These are phyloP conservation scores for Podospora pseudoanserina DNA, from an alignment of 495 filamentous ascomycete species.

Conservation along the genomic window DNA sequence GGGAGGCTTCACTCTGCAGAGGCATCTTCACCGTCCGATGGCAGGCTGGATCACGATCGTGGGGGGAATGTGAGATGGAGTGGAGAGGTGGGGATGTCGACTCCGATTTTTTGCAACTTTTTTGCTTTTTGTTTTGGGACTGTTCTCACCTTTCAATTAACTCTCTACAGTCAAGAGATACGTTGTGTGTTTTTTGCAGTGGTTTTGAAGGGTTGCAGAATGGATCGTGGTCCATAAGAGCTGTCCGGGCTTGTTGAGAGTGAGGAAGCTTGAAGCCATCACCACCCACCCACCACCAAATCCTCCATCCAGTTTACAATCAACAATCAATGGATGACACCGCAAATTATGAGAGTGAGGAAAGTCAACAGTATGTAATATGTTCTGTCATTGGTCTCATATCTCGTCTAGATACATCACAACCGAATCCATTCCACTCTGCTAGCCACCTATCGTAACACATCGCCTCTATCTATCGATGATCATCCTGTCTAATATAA, in stretches of 20 bases:
- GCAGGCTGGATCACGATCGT: conserved; percentile 52
- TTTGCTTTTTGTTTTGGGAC: conserved; percentile 25
- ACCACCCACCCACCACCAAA: neutral
- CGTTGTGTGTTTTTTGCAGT: neutral
- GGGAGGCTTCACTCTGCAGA: conserved; percentile 53
- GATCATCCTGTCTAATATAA: neutral
- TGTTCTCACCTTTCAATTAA: conserved; percentile 4
- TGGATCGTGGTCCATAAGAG: neutral
- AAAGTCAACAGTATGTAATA: neutral
- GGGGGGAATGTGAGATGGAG: conserved; percentile 46
- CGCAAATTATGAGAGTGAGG: no score
- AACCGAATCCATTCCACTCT: neutral
- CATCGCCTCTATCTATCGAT: neutral
- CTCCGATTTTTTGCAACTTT: conserved; percentile 39
- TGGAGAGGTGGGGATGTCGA: conserved; percentile 47
- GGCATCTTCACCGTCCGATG: conserved; percentile 50
- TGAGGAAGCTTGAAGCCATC: neutral
- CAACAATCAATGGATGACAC: no score
- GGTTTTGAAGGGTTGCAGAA: neutral
- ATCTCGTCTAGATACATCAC: neutral
- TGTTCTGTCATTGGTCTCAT: neutral
- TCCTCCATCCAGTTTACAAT: no score
- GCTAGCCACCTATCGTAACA: neutral
- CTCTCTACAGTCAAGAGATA: neutral
- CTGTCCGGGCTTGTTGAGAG: neutral